Evolutionary conservation across 2,329 filamentous ascomycete species (phyloP).

Genomic region (Colletotrichum cordylinicola): DNA sequence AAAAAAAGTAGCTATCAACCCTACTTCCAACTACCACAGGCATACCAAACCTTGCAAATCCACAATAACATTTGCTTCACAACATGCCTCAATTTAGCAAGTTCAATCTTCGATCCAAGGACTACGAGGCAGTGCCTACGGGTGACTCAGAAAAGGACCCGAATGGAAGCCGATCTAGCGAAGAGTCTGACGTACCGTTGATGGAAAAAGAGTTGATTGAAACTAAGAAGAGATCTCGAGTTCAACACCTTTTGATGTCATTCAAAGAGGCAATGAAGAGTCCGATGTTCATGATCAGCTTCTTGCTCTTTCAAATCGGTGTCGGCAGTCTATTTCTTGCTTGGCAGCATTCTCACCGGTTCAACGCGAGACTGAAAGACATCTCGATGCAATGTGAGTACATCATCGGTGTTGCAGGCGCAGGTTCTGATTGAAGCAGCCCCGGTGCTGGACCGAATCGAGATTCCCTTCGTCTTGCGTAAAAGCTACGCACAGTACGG

Average conservation of each 20-base stretch:
- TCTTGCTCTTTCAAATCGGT: background rate
- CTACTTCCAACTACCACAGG: background rate
- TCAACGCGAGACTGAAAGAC: background rate
- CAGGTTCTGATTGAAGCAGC: background rate
- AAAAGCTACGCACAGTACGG: slow-evolving; percentile 5
- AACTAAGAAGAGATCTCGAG: background rate
- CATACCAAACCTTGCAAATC: background rate
- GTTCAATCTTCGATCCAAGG: background rate
- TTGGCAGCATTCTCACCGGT: background rate
- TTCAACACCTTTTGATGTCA: background rate
- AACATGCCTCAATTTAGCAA: background rate
- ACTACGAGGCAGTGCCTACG: background rate
- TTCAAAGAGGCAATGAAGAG: background rate
- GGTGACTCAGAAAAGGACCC: background rate
- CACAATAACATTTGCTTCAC: background rate
- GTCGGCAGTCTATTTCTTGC: background rate
- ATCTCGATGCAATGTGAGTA: background rate
- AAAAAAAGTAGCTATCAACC: background rate
- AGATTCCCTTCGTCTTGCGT: background rate
- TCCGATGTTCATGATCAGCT: background rate
- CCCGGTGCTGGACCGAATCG: background rate
- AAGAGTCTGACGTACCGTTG: background rate
- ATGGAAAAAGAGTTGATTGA: background rate
- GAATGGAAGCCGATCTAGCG: background rate
- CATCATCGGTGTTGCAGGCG: no score